Evolutionary conservation across 2,329 filamentous ascomycete genomes (phyloP), one percentile per base, ranked within the genome.

Genomic region (Colletotrichum falcatum): DNA sequence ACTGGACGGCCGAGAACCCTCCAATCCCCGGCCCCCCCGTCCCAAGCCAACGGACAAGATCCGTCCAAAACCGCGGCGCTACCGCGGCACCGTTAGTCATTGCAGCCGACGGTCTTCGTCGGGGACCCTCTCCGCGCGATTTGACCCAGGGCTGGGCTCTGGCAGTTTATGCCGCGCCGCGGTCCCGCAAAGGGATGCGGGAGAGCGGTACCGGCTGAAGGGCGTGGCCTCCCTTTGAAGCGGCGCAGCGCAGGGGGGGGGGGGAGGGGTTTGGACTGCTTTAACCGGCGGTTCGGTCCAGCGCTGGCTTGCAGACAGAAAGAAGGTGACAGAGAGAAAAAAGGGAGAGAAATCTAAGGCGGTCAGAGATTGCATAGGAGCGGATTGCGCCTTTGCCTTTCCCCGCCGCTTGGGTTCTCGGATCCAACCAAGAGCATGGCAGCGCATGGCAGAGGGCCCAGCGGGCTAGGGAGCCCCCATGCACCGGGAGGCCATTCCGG

Each of bases 401-500:
- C 51, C 51, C 42, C 51, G 51, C 46, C 26, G 11, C 26, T 61
- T 60, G 55, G 20, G n/a, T 37, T 26, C n/a, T 23, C 28, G 67
- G 59, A 42, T 63, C 65, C 56, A 56, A 70, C 63, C 56, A 8
- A 60, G 12, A 28, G 26, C 28, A 42, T 39, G 55, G 35, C 35
- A 39, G 42, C 26, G 28, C 56, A 35, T 48, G 56, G 56, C 39
- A 23, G 18, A 39, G 20, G 26, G 20, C 35, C 28, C 12, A 4
- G 37, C 16, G 16, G 28, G 11, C 30, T 16, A 23, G 42, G 42
- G 53, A 37, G 23, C 20, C 8, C 26, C 67, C 67, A 44, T 66
- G 67, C 63, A 26, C 56, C 63, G 67, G 67, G 51, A 61, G 35
- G 26, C 33, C 3, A 23, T 66, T 63, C 67, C 67, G 67, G 44